Conservation (phyloP, 768 basidiomycete genomes). For the Coprinopsis marcescibilis region DNA sequence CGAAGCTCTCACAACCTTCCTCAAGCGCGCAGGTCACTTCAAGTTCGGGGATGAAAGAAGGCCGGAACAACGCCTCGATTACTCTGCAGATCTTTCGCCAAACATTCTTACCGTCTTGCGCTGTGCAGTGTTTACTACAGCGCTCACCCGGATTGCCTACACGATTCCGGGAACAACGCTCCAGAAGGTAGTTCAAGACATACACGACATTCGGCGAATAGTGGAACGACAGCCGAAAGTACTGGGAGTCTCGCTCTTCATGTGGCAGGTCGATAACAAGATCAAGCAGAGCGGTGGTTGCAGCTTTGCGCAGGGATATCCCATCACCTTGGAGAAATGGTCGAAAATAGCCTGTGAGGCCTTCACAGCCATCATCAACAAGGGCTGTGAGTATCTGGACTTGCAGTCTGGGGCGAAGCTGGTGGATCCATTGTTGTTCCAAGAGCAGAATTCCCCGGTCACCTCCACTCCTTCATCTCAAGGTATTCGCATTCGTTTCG, state of each 20-base stretch:
- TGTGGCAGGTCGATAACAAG: background rate
- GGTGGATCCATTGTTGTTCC: background rate
- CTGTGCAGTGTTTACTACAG: background rate
- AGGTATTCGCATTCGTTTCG: too few relatives aligned
- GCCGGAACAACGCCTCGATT: background rate
- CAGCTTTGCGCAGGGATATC: background rate
- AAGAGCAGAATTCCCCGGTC: too few relatives aligned
- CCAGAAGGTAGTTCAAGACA: background rate
- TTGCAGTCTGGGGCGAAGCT: background rate
- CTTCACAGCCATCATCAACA: background rate
- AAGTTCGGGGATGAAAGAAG: too few relatives aligned
- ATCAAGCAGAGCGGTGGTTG: background rate
- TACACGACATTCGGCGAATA: background rate
- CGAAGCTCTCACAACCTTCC: background rate
- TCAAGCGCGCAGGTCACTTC: background rate
- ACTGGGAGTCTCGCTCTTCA: background rate
- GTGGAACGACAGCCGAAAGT: background rate
- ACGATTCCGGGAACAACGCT: background rate
- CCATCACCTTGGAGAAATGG: background rate
- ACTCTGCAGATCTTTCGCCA: background rate
- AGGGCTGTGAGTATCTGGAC: background rate
- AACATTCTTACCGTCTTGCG: background rate
- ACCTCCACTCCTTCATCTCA: too few relatives aligned
- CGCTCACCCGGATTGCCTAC: background rate
- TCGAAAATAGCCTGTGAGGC: background rate